Percentiles rank a stretch among this genome's conserved stretches.
Evolutionary conservation across 257 asterid genomes (phyloP).

Genomic region (Datura wrightii): DNA sequence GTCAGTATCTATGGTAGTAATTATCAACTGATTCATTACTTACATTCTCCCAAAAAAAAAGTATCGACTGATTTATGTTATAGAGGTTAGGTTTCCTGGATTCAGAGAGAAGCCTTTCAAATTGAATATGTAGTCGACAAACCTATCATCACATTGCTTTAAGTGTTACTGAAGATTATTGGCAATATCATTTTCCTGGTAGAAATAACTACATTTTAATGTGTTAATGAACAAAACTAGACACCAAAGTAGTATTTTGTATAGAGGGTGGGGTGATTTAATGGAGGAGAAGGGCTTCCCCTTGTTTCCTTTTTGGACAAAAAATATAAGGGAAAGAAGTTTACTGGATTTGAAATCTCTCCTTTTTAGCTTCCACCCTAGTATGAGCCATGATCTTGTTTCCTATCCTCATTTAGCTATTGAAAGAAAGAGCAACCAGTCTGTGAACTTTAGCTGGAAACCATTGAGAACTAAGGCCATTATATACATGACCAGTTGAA

Average conservation of each 20-base stretch:
- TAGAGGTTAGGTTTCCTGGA: background rate
- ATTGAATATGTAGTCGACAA: background rate
- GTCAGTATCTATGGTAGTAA: background rate
- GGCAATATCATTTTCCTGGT: background rate
- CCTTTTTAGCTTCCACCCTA: background rate
- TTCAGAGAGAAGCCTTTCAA: background rate
- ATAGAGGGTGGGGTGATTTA: background rate
- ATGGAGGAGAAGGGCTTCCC: background rate
- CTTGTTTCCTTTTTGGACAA: background rate
- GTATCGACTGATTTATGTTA: background rate
- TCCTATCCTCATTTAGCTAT: slow-evolving; percentile 5
- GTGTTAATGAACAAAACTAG: background rate
- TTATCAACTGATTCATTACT: background rate
- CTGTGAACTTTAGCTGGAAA: background rate
- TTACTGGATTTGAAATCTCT: background rate
- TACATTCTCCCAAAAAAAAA: too few relatives aligned
- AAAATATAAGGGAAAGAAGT: background rate
- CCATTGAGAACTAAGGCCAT: background rate
- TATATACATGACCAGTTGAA: background rate
- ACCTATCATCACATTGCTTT: background rate
- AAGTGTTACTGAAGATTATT: background rate
- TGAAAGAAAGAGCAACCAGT: slow-evolving; percentile 14
- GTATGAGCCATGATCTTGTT: background rate
- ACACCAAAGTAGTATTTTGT: slow-evolving; percentile 5
- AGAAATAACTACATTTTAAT: background rate